phyloP scores from a whole-genome alignment of 441 rosid genomes.

The Erysimum pusillum region DNA sequence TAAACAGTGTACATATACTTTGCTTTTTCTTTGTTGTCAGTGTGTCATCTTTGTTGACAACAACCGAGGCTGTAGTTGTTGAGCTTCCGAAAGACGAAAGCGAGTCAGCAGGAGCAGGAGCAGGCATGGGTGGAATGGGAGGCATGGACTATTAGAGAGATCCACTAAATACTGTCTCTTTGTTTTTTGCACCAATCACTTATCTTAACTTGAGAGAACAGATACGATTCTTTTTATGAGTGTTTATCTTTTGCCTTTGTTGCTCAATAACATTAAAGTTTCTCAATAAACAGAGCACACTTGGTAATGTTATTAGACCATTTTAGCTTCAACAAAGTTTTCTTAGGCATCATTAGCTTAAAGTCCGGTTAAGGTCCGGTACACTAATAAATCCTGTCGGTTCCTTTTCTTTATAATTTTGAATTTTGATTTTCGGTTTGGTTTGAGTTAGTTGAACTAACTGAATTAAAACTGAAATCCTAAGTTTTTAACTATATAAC shows the following conservation, averaged over 20 bases:
- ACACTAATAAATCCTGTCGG: no score
- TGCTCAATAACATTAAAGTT: background rate
- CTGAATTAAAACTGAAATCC: no score
- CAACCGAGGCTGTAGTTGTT: conserved; percentile 65
- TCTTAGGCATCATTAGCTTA: background rate
- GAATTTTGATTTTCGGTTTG: no score
- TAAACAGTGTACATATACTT: background rate
- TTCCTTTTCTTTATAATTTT: no score
- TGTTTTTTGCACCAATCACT: background rate
- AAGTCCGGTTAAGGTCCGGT: background rate
- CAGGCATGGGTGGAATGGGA: conserved; percentile 53
- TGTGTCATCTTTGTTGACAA: conserved; percentile 67
- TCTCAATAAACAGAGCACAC: conserved; percentile 4
- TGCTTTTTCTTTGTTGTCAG: conserved; percentile 33
- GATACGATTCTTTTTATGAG: background rate
- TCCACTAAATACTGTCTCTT: background rate
- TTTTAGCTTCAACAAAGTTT: background rate
- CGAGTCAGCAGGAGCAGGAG: conserved; percentile 46
- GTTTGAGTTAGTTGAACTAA: no score
- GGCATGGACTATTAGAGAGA: conserved; percentile 49
- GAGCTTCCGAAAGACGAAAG: conserved; percentile 59
- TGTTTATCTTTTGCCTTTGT: background rate
- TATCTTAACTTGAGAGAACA: background rate
- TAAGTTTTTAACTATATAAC: no score
- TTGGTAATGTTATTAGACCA: background rate